These are phyloP conservation scores for Aspergillus olivimuriae DNA, from an alignment of 495 filamentous ascomycete species.

Conservation along the genomic window DNA sequence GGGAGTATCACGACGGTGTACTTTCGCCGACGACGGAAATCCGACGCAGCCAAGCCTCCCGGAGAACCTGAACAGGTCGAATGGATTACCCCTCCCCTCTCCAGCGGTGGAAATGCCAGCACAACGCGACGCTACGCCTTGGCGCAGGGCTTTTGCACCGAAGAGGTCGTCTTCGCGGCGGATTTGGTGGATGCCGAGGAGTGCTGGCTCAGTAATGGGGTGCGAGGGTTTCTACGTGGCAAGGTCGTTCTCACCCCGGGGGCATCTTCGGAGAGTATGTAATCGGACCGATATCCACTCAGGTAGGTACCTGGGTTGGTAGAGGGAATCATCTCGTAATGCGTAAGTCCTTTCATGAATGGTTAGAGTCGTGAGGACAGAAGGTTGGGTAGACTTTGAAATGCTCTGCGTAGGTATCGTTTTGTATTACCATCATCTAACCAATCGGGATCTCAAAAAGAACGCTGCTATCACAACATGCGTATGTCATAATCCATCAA, in stretches of 20 bases:
- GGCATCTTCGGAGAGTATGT: constrained; percentile 18
- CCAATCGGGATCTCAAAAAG: too few relatives aligned
- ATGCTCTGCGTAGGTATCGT: too few relatives aligned
- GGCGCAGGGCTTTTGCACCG: constrained; percentile 54
- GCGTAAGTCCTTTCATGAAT: too few relatives aligned
- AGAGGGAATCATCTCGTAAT: too few relatives aligned
- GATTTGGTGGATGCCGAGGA: constrained; percentile 65
- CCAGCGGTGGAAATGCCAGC: constrained; percentile 71
- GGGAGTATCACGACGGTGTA: constrained; percentile 76
- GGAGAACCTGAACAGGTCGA: too few relatives aligned
- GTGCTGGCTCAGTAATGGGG: constrained; percentile 81
- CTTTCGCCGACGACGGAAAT: too few relatives aligned
- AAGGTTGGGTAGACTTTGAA: too few relatives aligned
- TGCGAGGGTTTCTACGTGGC: constrained; percentile 64
- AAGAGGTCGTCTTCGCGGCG: constrained; percentile 47
- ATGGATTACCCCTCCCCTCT: constrained; percentile 40
- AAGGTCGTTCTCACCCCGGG: constrained; percentile 25
- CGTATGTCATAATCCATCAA: neutral
- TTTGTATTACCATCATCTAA: too few relatives aligned
- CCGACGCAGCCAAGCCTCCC: too few relatives aligned
- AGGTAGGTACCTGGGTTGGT: neutral
- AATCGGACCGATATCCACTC: constrained; percentile 2
- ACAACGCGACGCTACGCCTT: constrained; percentile 79
- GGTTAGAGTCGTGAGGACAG: too few relatives aligned
- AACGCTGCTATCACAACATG: too few relatives aligned